Conservation (phyloP, 306 rosid species). For the Lupinus albus region DNA sequence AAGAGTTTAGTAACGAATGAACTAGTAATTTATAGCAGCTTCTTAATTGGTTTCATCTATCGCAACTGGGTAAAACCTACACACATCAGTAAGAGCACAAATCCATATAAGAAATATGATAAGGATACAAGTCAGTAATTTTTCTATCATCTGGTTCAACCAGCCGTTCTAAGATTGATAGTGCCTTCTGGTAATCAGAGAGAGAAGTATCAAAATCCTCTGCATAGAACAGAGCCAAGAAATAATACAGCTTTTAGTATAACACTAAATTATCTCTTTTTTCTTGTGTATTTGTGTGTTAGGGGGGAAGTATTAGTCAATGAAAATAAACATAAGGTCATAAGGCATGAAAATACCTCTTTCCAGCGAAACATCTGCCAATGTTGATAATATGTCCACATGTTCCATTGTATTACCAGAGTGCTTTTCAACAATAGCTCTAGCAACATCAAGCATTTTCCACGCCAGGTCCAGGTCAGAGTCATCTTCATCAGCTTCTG, state of each 20-base stretch:
- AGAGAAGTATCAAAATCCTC: conserved; percentile 97
- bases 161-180: conserved; percentile 73
- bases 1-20: conserved; percentile 12
- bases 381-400: conserved; percentile 84
- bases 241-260: conserved; percentile 33
- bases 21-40: conserved; percentile 31
- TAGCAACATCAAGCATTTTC: conserved; percentile 97
- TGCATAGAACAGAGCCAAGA: conserved; percentile 46
- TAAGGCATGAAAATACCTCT: conserved; percentile 62
- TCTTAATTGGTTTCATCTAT: conserved; percentile 3
- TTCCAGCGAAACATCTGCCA: conserved; percentile 93
- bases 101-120: conserved; percentile 32
- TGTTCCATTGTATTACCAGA: conserved; percentile 76
- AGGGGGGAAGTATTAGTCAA: background rate
- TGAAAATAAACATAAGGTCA: conserved; percentile 20
- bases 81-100: conserved; percentile 17
- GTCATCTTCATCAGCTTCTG: conserved; percentile 91
- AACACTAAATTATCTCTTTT: conserved; percentile 3
- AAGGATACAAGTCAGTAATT: conserved; percentile 94
- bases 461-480: conserved; percentile 95
- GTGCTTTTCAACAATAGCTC: conserved; percentile 90
- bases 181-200: conserved; percentile 82
- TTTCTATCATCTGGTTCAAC: conserved; percentile 85
- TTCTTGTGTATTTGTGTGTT: background rate
- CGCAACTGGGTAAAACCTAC: conserved; percentile 16